phyloP scores from a whole-genome alignment of 192 early-diverging fungal genomes.

The Rhizophlyctis rosea region DNA sequence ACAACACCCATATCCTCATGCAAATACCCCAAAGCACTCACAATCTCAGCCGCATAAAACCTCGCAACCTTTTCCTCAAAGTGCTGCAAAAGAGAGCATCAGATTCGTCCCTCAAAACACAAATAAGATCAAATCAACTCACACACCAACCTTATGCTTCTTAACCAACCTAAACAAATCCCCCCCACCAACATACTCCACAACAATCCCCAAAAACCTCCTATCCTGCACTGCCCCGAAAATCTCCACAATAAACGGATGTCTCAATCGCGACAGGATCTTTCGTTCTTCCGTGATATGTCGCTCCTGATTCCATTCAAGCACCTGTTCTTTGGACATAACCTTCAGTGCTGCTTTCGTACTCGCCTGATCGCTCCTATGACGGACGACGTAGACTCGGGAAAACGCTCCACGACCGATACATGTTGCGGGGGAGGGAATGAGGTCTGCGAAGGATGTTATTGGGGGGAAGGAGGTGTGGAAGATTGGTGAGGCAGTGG shows the following conservation, averaged over 20 bases:
- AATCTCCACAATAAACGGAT: background rate
- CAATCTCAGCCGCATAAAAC: slow-evolving; percentile 98
- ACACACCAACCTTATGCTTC: no score
- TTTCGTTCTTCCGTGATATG: slow-evolving; percentile 4
- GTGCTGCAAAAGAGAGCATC: background rate
- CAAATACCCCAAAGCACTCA: slow-evolving; percentile 91
- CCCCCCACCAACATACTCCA: background rate
- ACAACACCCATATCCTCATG: slow-evolving; percentile 96
- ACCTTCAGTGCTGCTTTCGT: slow-evolving; percentile 2
- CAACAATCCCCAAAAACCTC: background rate
- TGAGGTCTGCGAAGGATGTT: no score
- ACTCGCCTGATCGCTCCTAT: no score
- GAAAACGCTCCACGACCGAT: no score
- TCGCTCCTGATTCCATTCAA: slow-evolving; percentile 9
- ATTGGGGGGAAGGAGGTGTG: no score
- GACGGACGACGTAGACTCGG: no score
- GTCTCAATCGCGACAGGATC: background rate
- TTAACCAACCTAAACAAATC: background rate
- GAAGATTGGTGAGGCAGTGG: no score
- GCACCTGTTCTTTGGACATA: background rate
- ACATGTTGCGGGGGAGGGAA: no score
- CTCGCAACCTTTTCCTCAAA: slow-evolving; percentile 78
- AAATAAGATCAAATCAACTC: slow-evolving; percentile 1
- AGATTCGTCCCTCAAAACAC: background rate
- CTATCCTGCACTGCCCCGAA: background rate